Base-by-base conservation (phyloP, 2,329 filamentous ascomycete genomes). In the Claviceps humidiphila region DNA sequence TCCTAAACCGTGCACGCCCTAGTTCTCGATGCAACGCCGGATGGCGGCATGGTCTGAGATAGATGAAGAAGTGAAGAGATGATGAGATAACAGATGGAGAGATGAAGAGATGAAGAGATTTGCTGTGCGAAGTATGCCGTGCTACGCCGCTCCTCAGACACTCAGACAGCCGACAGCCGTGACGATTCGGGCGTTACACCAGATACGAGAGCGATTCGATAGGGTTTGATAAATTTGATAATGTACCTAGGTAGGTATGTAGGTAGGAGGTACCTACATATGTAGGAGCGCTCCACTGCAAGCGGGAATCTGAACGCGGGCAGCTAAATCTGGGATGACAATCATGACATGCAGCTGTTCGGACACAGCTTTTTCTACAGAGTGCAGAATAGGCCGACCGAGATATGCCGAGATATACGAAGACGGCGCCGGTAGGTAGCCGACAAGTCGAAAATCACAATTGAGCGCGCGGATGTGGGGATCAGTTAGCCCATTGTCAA, bases 401-500 rank as follows among this genome's bases (percentile, higher is more conserved):
- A 38, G n/a, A 45, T 26, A 14, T 30, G 43, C 43, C n/a, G 24
- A 45, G 16, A 30, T 17, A 17, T n/a, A n/a, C 30, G 30, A 34
- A 34, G 30, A 34, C 30, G 30, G 3, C 30, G 30, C 30, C 30
- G 9, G 8, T 30, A 30, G 7, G 26, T 9, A 30, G 26, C 8
- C 8, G 8, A 34, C 30, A 8, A 34, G 30, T 34, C 30, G 3
- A 4, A 34, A 34, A 34, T 34, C 30, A 34, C 30, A 34, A 34
- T 34, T 34, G 8, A 34, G 30, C 3, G 7, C 13, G 9, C 24
- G 11, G 13, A 14, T 24, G 20, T 44, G 42, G 42, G 42, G 42
- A 44, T 24, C 34, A 48, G 22, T 17, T 34, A 5, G 46, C 17
- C 51, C 26, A 55, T 57, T 55, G 24, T 24, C 24, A 24, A 24